Evolutionary conservation across 139 green algal genomes (phyloP).

Genomic region (Tetradesmus lagerheimii): DNA sequence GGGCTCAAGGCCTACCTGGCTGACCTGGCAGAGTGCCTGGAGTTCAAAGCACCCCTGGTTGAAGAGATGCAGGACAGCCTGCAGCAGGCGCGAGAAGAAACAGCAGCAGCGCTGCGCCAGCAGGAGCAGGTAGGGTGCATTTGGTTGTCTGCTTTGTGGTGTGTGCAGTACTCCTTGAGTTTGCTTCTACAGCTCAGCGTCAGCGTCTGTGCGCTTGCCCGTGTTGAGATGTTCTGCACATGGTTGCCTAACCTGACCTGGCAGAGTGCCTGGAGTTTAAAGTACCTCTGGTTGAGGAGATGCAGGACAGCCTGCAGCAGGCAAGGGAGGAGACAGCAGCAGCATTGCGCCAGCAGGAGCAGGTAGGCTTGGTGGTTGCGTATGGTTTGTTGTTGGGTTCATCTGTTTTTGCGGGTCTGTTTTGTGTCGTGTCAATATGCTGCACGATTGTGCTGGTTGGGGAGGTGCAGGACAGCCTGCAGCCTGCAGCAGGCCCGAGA

Average conservation of each 20-base stretch:
- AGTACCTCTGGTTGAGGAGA: conserved; percentile 58
- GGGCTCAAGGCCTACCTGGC: conserved; percentile 81
- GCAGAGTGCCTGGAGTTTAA: conserved; percentile 75
- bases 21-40: conserved; percentile 88
- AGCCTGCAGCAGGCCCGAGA: conserved; percentile 35
- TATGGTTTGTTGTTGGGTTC: no score
- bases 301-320: conserved; percentile 40
- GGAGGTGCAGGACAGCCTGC: conserved; percentile 54
- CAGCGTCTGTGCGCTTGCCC: no score
- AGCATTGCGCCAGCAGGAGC: conserved; percentile 28
- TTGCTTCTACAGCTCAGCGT: no score
- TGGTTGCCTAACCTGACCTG: no score
- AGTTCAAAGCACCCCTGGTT: conserved; percentile 19
- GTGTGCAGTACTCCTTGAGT: no score
- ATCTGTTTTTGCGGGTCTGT: no score
- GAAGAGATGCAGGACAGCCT: conserved; percentile 60
- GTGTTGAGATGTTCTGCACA: no score
- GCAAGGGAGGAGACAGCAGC: conserved; percentile 44
- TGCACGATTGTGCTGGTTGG: no score
- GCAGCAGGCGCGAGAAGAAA: conserved; percentile 40
- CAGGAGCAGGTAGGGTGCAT: conserved; percentile 14
- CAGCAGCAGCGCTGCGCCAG: conserved; percentile 22
- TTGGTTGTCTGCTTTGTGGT: no score
- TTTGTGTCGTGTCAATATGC: no score
- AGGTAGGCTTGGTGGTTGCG: not conserved